Evolutionary conservation across 2,329 filamentous ascomycete species (phyloP).

Genomic region (Penicillium nordicum): DNA sequence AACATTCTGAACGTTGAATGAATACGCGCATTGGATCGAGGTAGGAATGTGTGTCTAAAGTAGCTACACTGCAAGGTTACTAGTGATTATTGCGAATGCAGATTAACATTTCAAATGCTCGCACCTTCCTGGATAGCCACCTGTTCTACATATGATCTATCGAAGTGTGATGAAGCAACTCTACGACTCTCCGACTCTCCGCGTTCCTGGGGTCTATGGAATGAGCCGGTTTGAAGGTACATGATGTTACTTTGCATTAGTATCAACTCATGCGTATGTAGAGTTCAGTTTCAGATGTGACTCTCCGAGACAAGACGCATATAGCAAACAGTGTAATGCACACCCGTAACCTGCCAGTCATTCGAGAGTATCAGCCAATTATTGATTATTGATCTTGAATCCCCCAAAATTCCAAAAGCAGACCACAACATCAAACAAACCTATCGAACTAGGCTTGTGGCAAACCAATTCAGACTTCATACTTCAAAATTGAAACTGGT

Average conservation of each 20-base stretch:
- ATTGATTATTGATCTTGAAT: too few relatives aligned
- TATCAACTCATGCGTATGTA: too few relatives aligned
- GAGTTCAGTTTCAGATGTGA: background rate
- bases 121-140: too few relatives aligned
- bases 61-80: background rate
- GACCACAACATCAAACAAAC: background rate
- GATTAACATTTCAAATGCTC: too few relatives aligned
- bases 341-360: background rate
- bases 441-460: background rate
- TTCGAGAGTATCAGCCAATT: background rate
- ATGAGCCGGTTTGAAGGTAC: background rate
- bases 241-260: background rate
- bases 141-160: background rate
- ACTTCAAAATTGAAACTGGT: slow-evolving; percentile 2
- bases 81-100: too few relatives aligned
- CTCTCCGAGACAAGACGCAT: background rate
- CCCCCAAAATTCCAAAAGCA: background rate
- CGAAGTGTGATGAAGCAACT: background rate
- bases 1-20: slow-evolving; percentile 28
- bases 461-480: background rate
- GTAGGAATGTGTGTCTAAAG: background rate
- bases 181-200: background rate
- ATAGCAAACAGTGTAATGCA: background rate
- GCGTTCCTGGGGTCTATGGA: background rate
- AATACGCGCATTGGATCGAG: background rate